Percentiles rank a stretch among this genome's conserved stretches.
Conservation (phyloP, 2,329 filamentous ascomycete genomes). For the Botryosphaeria dothidea region DNA sequence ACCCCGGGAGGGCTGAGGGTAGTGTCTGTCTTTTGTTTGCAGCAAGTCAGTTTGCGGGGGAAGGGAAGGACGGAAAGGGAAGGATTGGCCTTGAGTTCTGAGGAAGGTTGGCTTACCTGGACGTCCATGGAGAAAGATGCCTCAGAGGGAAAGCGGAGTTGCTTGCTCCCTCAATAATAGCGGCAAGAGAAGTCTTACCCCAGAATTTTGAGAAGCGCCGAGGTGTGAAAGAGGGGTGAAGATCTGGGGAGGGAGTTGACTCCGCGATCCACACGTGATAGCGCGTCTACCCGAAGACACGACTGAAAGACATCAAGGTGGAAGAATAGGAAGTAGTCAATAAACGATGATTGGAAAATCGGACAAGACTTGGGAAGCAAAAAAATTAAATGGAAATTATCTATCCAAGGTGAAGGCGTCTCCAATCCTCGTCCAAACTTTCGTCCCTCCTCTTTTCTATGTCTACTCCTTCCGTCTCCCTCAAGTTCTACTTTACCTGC, state of each 20-base stretch:
- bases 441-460: not conserved
- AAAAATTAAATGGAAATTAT: not conserved
- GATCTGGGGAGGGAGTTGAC: not conserved
- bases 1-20: not conserved
- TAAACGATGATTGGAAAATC: not conserved
- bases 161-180: not conserved
- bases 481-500: constrained; percentile 54
- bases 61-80: not conserved
- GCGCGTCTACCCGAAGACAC: not conserved
- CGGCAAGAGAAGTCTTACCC: too few relatives aligned
- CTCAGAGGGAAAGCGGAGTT: not conserved
- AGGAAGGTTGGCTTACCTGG: not conserved
- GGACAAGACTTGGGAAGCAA: not conserved
- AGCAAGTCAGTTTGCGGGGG: not conserved
- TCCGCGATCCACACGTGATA: not conserved
- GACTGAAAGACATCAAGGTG: not conserved
- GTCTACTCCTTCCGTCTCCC: not conserved
- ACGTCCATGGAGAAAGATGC: not conserved
- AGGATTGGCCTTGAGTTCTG: not conserved
- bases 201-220: not conserved
- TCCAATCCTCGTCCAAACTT: not conserved
- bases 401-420: not conserved
- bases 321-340: not conserved
- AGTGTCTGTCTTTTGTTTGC: too few relatives aligned
- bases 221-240: not conserved